Base-by-base conservation (phyloP, 78 protist genomes). In the Isochrysis galbana region DNA sequence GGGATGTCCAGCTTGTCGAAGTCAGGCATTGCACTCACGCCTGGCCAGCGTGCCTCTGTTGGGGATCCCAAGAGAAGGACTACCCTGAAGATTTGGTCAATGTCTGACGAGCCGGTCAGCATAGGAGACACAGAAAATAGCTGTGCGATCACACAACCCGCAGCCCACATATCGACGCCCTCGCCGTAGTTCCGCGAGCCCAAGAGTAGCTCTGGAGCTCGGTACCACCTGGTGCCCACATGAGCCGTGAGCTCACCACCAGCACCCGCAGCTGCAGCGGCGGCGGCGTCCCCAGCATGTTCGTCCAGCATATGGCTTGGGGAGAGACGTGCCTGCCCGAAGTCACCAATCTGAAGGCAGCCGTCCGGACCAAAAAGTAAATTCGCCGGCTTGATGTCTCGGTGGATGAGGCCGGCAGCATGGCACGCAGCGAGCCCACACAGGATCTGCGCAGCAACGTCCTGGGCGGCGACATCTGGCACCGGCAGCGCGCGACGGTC, bases 121-220 rank as follows among this genome's bases (percentile, higher is more conserved):
- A 91, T 91, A 14, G 93, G 91, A 21, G 26, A 2, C 36, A 1
- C 38, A 21, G 22, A 1, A 5, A 36, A 5, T 17, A 91, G 32
- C 87, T 91, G 89, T 21, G 94, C 95, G 21, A 89, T 0, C 7
- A 93, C 46, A 14, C 51, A 42, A 0, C 95, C 95, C 0, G 19
- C 42, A 0, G 90, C 92, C 92, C 92, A 93, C 39, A 72, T 23
- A 22, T 93, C 95, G 10, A 90, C 87, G 19, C 34, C 44, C 36
- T 5, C 5, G 41, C 89, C 92, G 48, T 89, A 89, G 14, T 36
- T 26, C 17, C 83, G 41, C 39, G 92, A 7, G 34, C 92, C 92
- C 10, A 70, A 89, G 14, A 93, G 83, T 42, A 93, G 88, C 88
- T 93, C 95, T 1, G 95, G 95, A 0, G 95, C 89, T 2, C 95